A percentile compares a stretch with the other conserved stretches of the same genome.
Evolutionary conservation across 495 filamentous ascomycete species (phyloP).

Genomic region (Trichoderma parareesei): DNA sequence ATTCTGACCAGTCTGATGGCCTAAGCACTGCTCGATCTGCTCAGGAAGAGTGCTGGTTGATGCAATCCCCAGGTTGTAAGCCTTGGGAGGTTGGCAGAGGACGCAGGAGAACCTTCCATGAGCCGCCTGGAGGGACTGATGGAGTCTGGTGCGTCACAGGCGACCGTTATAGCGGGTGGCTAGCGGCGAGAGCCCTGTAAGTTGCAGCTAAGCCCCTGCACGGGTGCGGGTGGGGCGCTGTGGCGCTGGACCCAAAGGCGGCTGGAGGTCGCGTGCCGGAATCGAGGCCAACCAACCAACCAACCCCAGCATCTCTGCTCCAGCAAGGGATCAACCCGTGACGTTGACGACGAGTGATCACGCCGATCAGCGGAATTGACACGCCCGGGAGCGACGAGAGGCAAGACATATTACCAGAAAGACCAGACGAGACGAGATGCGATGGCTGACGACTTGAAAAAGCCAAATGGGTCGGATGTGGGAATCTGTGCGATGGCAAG

Average conservation of each 20-base stretch:
- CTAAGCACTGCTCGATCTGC: background rate
- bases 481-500: too few relatives aligned
- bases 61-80: background rate
- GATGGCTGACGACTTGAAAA: too few relatives aligned
- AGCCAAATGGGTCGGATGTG: too few relatives aligned
- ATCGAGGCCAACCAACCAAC: background rate
- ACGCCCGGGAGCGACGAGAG: too few relatives aligned
- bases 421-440: too few relatives aligned
- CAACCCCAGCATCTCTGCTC: too few relatives aligned
- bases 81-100: background rate
- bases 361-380: too few relatives aligned
- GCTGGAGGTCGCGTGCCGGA: background rate
- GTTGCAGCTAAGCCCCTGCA: background rate
- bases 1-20: background rate
- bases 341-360: too few relatives aligned
- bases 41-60: background rate
- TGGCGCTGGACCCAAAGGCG: background rate
- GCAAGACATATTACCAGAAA: too few relatives aligned
- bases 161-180: constrained; percentile 2
- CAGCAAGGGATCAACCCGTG: too few relatives aligned
- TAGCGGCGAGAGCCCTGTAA: background rate
- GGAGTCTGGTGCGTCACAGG: background rate
- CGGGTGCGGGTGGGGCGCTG: constrained; percentile 1
- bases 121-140: background rate
- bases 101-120: background rate